Evolutionary conservation across 2,329 filamentous ascomycete species (phyloP).

Genomic region (Gaeumannomyces tritici): DNA sequence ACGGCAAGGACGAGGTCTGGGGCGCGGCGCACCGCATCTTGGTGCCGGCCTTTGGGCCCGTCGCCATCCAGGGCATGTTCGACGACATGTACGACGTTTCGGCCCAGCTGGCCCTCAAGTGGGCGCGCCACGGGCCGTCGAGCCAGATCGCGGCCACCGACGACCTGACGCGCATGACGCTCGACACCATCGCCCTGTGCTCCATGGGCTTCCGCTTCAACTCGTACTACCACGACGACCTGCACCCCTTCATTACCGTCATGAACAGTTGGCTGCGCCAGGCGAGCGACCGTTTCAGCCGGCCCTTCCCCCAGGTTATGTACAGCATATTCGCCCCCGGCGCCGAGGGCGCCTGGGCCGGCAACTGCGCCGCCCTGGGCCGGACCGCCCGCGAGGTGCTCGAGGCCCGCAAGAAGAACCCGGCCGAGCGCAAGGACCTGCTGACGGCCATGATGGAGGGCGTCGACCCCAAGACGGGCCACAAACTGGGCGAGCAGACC

Average conservation of each 20-base stretch:
- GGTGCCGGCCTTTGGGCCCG: conserved; percentile 60
- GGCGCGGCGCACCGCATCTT: conserved; percentile 57
- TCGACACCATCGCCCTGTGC: conserved; percentile 54
- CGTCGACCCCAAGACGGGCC: conserved; percentile 56
- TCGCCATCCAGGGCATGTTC: conserved; percentile 60
- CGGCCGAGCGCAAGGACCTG: conserved; percentile 53
- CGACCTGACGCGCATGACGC: conserved; percentile 52
- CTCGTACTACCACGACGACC: conserved; percentile 43
- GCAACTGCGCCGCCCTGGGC: conserved; percentile 45
- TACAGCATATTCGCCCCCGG: background rate
- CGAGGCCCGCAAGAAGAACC: conserved; percentile 43
- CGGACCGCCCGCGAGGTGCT: conserved; percentile 51
- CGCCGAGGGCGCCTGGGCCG: conserved; percentile 22
- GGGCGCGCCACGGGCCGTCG: conserved; percentile 52
- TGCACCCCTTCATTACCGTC: conserved; percentile 61
- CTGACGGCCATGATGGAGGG: conserved; percentile 61
- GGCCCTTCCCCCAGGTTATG: conserved; percentile 37
- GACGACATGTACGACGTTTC: conserved; percentile 61
- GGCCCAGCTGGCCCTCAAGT: conserved; percentile 56
- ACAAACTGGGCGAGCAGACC: conserved; percentile 48
- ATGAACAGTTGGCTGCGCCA: conserved; percentile 33
- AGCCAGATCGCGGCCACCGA: conserved; percentile 50
- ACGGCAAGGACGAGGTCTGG: conserved; percentile 49
- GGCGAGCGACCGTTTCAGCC: conserved; percentile 16
- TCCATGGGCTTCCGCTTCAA: conserved; percentile 52